phyloP scores from a whole-genome alignment of 2,329 filamentous ascomycete genomes.

The Shiraia sp. region DNA sequence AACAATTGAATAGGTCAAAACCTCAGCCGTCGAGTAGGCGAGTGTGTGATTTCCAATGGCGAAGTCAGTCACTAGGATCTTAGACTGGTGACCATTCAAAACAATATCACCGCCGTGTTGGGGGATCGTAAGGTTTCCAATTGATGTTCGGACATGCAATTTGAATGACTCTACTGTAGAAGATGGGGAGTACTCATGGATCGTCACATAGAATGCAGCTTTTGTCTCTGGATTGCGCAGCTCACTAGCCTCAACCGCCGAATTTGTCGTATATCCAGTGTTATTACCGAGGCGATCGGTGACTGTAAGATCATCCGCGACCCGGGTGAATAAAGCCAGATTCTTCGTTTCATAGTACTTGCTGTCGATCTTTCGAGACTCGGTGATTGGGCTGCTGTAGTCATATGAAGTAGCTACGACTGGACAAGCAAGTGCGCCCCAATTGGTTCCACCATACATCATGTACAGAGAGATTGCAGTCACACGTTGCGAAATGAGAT shows the following conservation, averaged over 20 bases:
- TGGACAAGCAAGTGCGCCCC: constrained; percentile 62
- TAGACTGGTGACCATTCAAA: constrained; percentile 64
- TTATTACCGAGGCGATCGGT: constrained; percentile 56
- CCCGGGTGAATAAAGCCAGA: constrained; percentile 62
- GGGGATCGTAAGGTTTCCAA: constrained; percentile 59
- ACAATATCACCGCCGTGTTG: constrained; percentile 53
- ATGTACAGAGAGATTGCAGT: constrained; percentile 67
- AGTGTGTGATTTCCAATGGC: constrained; percentile 57
- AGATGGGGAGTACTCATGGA: constrained; percentile 59
- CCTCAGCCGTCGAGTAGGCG: constrained; percentile 58
- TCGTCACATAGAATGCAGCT: constrained; percentile 62
- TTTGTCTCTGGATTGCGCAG: constrained; percentile 63
- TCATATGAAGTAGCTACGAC: constrained; percentile 66
- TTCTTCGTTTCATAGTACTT: constrained; percentile 69
- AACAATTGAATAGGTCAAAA: constrained; percentile 51
- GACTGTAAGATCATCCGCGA: constrained; percentile 60
- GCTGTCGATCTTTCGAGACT: constrained; percentile 60
- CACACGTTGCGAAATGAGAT: constrained; percentile 63
- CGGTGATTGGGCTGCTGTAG: constrained; percentile 65
- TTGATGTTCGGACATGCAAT: constrained; percentile 60
- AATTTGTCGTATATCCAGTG: constrained; percentile 57
- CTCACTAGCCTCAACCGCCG: constrained; percentile 58
- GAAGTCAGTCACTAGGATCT: constrained; percentile 66
- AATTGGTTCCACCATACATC: constrained; percentile 67
- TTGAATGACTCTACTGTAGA: constrained; percentile 58